These are phyloP conservation scores for Pseudonectria buxi DNA, from an alignment of 2,329 filamentous ascomycete genomes.

Conservation along the genomic window DNA sequence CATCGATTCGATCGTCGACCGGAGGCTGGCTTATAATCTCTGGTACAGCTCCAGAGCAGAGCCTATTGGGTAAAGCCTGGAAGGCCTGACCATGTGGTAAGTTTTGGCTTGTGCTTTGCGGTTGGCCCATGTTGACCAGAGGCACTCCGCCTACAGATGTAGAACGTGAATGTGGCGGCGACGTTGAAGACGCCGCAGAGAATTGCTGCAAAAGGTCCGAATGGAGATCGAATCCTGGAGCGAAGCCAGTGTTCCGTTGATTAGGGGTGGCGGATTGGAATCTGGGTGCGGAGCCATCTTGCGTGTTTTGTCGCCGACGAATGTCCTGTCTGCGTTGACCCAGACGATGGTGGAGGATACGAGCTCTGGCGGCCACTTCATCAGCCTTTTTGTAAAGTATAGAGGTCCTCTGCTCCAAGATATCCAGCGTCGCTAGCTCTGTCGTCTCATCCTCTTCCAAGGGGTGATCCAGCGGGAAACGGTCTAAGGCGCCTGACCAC, in stretches of 20 bases:
- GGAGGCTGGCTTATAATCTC: constrained; percentile 18
- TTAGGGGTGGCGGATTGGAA: constrained; percentile 30
- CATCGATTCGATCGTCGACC: constrained; percentile 24
- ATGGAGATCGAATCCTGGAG: constrained; percentile 41
- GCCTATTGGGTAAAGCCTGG: constrained; percentile 2
- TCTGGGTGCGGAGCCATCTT: constrained; percentile 28
- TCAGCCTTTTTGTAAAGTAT: constrained; percentile 76
- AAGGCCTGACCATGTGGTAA: constrained; percentile 13
- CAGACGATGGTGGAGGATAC: constrained; percentile 75
- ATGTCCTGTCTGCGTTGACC: constrained; percentile 27
- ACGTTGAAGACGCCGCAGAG: constrained; percentile 13
- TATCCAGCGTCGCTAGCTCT: constrained; percentile 76
- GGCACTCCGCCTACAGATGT: constrained; percentile 22
- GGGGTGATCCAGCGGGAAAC: constrained; percentile 69
- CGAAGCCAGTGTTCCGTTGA: constrained; percentile 18
- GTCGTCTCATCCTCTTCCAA: constrained; percentile 82
- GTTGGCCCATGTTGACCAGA: constrained; percentile 15
- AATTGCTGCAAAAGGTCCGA: constrained; percentile 52
- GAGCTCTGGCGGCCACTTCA: constrained; percentile 54
- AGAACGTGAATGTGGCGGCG: constrained; percentile 20
- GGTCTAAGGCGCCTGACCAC: constrained; percentile 73
- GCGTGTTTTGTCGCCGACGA: constrained; percentile 18
- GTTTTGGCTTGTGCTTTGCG: constrained; percentile 19
- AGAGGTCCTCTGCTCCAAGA: constrained; percentile 70
- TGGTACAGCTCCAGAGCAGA: constrained; percentile 13